Evolutionary conservation across 306 rosid genomes (phyloP), one percentile per base, ranked within the genome.

Genomic region (Argentina anserina): DNA sequence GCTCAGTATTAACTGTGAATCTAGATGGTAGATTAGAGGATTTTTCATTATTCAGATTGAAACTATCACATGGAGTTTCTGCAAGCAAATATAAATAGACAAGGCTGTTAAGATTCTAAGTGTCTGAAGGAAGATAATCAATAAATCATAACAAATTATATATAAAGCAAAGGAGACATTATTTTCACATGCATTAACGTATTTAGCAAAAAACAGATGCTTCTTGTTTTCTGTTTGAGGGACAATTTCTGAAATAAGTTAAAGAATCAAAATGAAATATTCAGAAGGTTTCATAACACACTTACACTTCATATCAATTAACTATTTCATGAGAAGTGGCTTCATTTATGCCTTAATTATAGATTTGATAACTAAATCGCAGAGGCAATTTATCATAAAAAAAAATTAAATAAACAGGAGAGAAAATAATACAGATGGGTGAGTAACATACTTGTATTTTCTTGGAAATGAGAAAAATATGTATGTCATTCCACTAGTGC

Each of bases 21-120:
- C 29, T 37, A 15, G 6, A 18, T 1, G 29, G 25, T 64, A 20
- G 20, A 15, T 15, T 28, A 1, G 3, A 9, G 69, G 26, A 25
- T 7, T 25, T 55, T 26, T 23, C 33, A 56, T 26, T 23, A 55
- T 39, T n/a, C 20, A 2, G 29, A 9, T 20, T 63, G 15, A 63
- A 3, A 7, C 18, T 25, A 9, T 47, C 47, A 50, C 36, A 36
- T n/a, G 64, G 37, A 34, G 17, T 52, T 21, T 47, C 11, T 1
- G 9, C 15, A 53, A 70, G 18, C 1, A 56, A 23, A 21, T 39
- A 33, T 12, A 52, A 37, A 47, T 23, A 50, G 2, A 25, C 52
- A 71, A 53, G 66, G 66, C 66, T 71, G 66, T 70, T 40, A 70
- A 70, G 74, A n/a, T 52, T 36, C 74, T 62, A 34, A 34, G 14